Percentiles rank a stretch among this genome's conserved stretches.
Conservation (phyloP, 1,284 basidiomycete species). For the Malassezia nana region DNA sequence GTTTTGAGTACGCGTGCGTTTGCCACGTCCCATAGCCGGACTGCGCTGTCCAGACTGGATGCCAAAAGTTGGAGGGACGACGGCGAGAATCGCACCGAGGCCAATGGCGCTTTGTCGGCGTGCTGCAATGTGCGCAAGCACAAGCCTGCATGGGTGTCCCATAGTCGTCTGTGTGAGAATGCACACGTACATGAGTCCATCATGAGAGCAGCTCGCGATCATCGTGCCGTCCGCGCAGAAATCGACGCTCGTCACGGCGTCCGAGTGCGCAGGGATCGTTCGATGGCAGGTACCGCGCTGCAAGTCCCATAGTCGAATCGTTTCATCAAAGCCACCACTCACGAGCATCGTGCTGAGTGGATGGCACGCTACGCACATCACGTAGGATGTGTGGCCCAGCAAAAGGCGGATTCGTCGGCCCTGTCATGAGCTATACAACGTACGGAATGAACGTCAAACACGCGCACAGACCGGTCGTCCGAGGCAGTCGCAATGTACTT, state of each 20-base stretch:
- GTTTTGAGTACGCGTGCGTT: slow-evolving; percentile 87
- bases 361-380: slow-evolving; percentile 84
- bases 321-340: slow-evolving; percentile 88
- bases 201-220: slow-evolving; percentile 85
- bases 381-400: slow-evolving; percentile 78
- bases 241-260: slow-evolving; percentile 82
- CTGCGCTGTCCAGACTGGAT: slow-evolving; percentile 80
- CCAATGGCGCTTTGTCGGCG: slow-evolving; percentile 85
- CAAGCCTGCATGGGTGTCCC: slow-evolving; percentile 92
- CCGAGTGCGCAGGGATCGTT: slow-evolving; percentile 72
- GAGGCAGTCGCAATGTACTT: slow-evolving; percentile 33
- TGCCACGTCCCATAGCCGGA: slow-evolving; percentile 87
- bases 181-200: slow-evolving; percentile 74
- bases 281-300: slow-evolving; percentile 52
- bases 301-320: slow-evolving; percentile 90
- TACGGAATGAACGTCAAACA: slow-evolving; percentile 26
- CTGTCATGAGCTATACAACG: slow-evolving; percentile 4
- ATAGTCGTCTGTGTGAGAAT: slow-evolving; percentile 49
- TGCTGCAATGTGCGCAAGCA: slow-evolving; percentile 94
- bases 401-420: slow-evolving; percentile 47
- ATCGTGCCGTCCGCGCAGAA: slow-evolving; percentile 92
- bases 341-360: slow-evolving; percentile 77
- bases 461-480: slow-evolving; percentile 31
- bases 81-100: slow-evolving; percentile 76
- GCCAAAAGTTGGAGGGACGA: slow-evolving; percentile 79